Evolutionary conservation across 2,329 filamentous ascomycete genomes (phyloP).

Genomic region (Trichoderma sp.): DNA sequence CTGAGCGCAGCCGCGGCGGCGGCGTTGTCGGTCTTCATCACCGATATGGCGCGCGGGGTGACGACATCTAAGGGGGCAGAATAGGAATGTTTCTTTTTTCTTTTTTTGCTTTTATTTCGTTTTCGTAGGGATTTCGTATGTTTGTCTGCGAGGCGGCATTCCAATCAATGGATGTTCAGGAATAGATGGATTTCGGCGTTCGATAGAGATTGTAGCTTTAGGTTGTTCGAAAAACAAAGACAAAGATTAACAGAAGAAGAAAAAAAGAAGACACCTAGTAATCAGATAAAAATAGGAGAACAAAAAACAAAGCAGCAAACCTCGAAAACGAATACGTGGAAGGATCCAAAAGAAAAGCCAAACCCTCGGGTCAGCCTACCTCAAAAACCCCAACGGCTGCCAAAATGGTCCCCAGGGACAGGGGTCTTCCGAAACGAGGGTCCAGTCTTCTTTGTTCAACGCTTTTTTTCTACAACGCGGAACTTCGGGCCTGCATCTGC

Average conservation of each 20-base stretch:
- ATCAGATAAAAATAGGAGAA: not conserved
- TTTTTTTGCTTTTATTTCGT: not conserved
- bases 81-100: not conserved
- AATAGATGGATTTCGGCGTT: not conserved
- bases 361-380: not conserved
- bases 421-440: constrained; percentile 2
- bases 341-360: not conserved
- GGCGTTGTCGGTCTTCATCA: constrained; percentile 40
- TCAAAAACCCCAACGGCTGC: not conserved
- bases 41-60: constrained; percentile 24
- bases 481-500: not conserved
- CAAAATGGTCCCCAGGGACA: not conserved
- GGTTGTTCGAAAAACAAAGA: not conserved
- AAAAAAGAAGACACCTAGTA: not conserved
- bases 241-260: not conserved
- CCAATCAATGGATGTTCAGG: not conserved
- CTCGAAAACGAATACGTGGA: constrained; percentile 10
- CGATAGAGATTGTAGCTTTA: not conserved
- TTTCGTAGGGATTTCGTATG: not conserved
- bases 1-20: constrained; percentile 46
- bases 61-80: constrained; percentile 23
- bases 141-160: constrained; percentile 1
- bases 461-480: not conserved
- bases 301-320: not conserved
- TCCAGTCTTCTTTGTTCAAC: not conserved